These are phyloP conservation scores for Gossypium aridum DNA, from an alignment of 441 rosid genomes.

Conservation along the genomic window DNA sequence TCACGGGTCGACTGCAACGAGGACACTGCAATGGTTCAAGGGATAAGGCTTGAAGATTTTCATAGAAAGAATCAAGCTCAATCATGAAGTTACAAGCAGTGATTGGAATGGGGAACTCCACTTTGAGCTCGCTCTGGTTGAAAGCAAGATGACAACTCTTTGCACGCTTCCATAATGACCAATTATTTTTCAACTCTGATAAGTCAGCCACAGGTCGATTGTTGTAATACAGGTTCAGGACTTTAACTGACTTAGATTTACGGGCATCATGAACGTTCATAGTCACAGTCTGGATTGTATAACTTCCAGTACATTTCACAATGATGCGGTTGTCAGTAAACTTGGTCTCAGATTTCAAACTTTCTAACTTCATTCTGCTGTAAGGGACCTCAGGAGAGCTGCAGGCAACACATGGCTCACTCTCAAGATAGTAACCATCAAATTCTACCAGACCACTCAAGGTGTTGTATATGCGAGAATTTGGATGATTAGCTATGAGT, in stretches of 20 bases:
- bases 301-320: constrained; percentile 99
- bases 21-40: constrained; percentile 99
- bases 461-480: constrained; percentile 96
- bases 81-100: constrained; percentile 99
- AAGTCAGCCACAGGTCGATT: constrained; percentile 98
- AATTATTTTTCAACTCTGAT: constrained; percentile 97
- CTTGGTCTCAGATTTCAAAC: constrained; percentile 98
- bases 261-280: constrained; percentile 99
- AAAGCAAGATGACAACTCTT: constrained; percentile 98
- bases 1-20: constrained; percentile 97
- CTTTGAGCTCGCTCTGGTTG: constrained; percentile 98
- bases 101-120: constrained; percentile 98
- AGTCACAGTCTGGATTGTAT: constrained; percentile 93
- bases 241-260: constrained; percentile 97
- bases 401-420: constrained; percentile 99
- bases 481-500: constrained; percentile 99
- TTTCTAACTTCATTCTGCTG: constrained; percentile 98
- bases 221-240: constrained; percentile 94
- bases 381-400: constrained; percentile 99
- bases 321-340: constrained; percentile 99
- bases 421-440: constrained; percentile 99
- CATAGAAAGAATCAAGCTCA: constrained; percentile 99
- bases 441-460: constrained; percentile 96
- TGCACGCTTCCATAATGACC: constrained; percentile 99
- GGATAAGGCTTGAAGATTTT: constrained; percentile 99